Conservation (phyloP, 2,329 filamentous ascomycete species). For the Cladosporium sp. region DNA sequence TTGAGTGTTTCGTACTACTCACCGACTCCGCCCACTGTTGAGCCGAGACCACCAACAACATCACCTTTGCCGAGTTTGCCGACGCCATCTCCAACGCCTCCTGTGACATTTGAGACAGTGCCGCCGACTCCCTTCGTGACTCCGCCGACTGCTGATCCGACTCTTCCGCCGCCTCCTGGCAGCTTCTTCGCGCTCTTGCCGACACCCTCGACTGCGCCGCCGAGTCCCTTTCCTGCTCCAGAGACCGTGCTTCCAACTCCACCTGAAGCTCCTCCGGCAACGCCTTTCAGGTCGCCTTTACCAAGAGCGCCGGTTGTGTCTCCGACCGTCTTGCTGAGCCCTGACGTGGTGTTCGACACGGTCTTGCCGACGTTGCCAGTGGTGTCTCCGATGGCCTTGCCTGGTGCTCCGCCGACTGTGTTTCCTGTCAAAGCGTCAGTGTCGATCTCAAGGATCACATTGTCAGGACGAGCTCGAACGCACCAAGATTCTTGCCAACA, state of each 20-base stretch:
- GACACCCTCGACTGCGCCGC: constrained; percentile 24
- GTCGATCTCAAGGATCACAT: neutral
- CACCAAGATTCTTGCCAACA: constrained; percentile 14
- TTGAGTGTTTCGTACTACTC: neutral
- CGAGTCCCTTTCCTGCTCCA: constrained; percentile 28
- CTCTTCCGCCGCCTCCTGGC: constrained; percentile 31
- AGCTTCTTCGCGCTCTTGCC: constrained; percentile 36
- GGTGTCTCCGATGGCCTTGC: constrained; percentile 36
- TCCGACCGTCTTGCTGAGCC: constrained; percentile 39
- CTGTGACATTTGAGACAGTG: constrained; percentile 38
- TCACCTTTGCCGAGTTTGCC: constrained; percentile 43
- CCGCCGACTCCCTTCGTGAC: constrained; percentile 40
- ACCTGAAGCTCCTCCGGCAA: constrained; percentile 33
- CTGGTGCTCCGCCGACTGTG: constrained; percentile 29
- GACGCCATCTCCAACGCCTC: constrained; percentile 42
- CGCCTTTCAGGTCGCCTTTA: constrained; percentile 38
- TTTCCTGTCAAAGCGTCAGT: constrained; percentile 1
- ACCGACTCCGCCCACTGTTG: constrained; percentile 38
- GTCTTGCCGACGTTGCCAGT: constrained; percentile 41
- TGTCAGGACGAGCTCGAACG: neutral
- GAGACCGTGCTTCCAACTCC: constrained; percentile 34
- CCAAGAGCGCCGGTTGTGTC: constrained; percentile 43
- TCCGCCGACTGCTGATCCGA: constrained; percentile 39
- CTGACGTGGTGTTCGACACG: constrained; percentile 36
- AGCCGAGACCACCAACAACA: constrained; percentile 40